Percentiles rank a stretch among this genome's conserved stretches.
Conservation (phyloP, 2,329 filamentous ascomycete genomes). For the Aspergillus amoenus region DNA sequence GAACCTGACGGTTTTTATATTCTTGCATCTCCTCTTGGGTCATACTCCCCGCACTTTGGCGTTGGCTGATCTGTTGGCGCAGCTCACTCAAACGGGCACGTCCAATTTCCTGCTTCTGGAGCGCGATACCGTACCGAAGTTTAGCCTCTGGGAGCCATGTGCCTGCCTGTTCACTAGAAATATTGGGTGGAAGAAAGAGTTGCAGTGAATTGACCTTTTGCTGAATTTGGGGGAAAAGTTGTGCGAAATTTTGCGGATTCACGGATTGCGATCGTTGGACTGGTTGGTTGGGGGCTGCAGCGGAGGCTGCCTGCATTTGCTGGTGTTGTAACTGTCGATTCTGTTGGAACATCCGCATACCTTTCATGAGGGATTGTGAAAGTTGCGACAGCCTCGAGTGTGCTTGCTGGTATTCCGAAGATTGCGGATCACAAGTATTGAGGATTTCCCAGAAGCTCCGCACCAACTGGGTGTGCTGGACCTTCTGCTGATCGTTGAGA, state of each 20-base stretch:
- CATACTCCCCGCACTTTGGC: constrained; percentile 40
- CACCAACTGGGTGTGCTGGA: constrained; percentile 55
- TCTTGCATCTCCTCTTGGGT: constrained; percentile 44
- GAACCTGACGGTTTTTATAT: constrained; percentile 42
- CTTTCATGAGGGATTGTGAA: constrained; percentile 53
- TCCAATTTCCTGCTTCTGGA: constrained; percentile 51
- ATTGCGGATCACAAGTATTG: constrained; percentile 50
- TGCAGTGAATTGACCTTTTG: constrained; percentile 45
- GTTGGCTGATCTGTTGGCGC: constrained; percentile 38
- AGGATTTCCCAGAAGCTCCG: constrained; percentile 55
- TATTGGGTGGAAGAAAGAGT: constrained; percentile 47
- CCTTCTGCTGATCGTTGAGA: constrained; percentile 55
- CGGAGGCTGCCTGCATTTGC: constrained; percentile 27
- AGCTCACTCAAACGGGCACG: constrained; percentile 44
- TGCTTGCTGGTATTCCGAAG: constrained; percentile 50
- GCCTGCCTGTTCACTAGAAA: constrained; percentile 43
- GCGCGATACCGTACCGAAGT: constrained; percentile 47
- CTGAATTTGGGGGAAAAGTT: constrained; percentile 47
- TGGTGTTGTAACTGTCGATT: constrained; percentile 36
- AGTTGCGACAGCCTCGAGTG: constrained; percentile 53
- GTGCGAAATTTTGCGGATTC: constrained; percentile 40
- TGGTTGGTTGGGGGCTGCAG: constrained; percentile 22
- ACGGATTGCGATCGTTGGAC: constrained; percentile 34
- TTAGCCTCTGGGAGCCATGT: constrained; percentile 49
- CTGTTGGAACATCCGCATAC: constrained; percentile 49